Conservation (phyloP, 331 rosid genomes). For the Pyrus hybrid region DNA sequence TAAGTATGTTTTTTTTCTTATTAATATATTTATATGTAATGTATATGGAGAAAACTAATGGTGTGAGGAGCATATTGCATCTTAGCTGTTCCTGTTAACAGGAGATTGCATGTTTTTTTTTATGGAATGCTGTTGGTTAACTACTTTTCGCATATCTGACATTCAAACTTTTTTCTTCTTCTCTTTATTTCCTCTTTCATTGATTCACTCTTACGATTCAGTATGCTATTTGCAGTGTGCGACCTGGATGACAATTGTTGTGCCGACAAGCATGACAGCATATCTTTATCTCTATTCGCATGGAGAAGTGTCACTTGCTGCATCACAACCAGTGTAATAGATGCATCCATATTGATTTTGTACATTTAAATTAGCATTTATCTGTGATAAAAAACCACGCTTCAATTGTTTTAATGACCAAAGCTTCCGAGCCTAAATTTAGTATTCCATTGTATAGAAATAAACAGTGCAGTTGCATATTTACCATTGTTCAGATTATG, state of each 20-base stretch:
- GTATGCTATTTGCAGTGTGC: conserved; percentile 60
- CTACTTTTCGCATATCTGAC: background rate
- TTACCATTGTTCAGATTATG: background rate
- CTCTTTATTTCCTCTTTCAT: background rate
- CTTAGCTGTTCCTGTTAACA: background rate
- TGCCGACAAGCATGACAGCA: conserved; percentile 94
- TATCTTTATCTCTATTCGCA: conserved; percentile 91
- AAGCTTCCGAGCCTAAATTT: background rate
- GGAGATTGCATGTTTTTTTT: conserved; percentile 7
- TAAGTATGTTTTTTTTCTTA: background rate
- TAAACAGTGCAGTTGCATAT: background rate
- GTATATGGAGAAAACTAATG: background rate
- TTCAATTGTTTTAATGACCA: background rate
- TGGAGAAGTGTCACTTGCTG: conserved; percentile 96
- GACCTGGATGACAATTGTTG: conserved; percentile 93
- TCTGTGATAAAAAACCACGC: background rate
- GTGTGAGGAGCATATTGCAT: background rate
- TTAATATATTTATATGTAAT: background rate
- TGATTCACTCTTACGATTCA: background rate
- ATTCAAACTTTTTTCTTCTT: background rate
- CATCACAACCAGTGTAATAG: conserved; percentile 99
- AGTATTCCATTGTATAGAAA: background rate
- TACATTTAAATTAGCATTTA: background rate
- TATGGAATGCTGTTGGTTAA: background rate
- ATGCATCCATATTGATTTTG: conserved; percentile 43